Evolutionary conservation across 2,329 filamentous ascomycete genomes (phyloP), one percentile per base, ranked within the genome.

Genomic region (Elsinoe fawcettii): DNA sequence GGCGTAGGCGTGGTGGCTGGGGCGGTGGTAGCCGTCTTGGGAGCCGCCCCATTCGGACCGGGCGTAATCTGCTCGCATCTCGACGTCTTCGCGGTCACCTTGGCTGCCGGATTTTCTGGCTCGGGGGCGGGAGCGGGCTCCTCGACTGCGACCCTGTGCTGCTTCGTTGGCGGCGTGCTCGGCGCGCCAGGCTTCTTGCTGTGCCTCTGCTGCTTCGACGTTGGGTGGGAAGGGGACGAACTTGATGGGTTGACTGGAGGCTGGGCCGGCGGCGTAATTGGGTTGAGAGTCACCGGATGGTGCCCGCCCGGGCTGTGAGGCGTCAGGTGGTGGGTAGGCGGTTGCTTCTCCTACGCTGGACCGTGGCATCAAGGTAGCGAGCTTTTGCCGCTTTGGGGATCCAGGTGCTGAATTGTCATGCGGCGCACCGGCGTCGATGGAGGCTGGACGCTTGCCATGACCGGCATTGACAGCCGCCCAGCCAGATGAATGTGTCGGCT

Each of bases 401-500:
- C 67, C 72, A 5, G 70, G 59, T 23, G 62, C 60, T 6, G 65
- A 61, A 4, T 63, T 61, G 55, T 67, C 60, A 63, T 66, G 62
- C 62, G 67, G 58, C 46, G 66, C 68, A 12, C 72, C 68, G 20
- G 70, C 65, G n/a, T 70, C 70, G 32, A 69, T 67, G 4, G 71
- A 60, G 30, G 65, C 65, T 22, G 61, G 63, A 2, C 75, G 71
- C 60, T 77, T 77, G 2, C 65, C 62, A 5, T 68, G 67, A 36
- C 70, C 64, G 56, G 71, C 65, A 18, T 77, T 77, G 18, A 76
- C 70, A 5, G 74, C 66, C 1, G 73, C 70, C 75, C 75, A 77
- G 14, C 73, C 73, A 46, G 63, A 70, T 12, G 61, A 56, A 6
- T 61, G 41, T 25, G 65, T 62, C 30, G 60, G 60, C 7, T 62